Percentiles rank a stretch among this genome's conserved stretches.
Evolutionary conservation across 2,329 filamentous ascomycete genomes (phyloP).

Genomic region (Claviceps africana): DNA sequence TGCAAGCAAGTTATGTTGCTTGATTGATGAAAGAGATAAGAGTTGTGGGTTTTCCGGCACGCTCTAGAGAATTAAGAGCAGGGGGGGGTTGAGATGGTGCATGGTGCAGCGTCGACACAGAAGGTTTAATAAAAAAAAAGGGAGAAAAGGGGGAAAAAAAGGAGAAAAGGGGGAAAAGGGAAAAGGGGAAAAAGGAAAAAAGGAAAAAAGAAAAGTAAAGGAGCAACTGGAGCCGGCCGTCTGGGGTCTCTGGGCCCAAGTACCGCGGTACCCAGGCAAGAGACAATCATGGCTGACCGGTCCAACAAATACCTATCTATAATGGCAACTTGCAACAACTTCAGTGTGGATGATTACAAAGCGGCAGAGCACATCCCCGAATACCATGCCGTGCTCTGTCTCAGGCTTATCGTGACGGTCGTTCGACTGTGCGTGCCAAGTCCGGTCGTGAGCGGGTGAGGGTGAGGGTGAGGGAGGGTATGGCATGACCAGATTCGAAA

Average conservation of each 20-base stretch:
- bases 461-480: no score
- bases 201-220: no score
- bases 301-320: not conserved
- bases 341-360: not conserved
- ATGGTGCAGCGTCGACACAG: not conserved
- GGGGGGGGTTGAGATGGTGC: not conserved
- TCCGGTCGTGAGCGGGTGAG: not conserved
- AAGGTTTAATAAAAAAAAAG: no score
- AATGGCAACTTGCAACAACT: not conserved
- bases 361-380: not conserved
- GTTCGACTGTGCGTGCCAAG: not conserved
- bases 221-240: no score
- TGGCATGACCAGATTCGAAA: not conserved
- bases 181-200: no score
- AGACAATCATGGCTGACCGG: not conserved
- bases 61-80: not conserved
- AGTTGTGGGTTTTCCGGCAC: conserved; percentile 2
- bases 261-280: not conserved
- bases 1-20: not conserved
- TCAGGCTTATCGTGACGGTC: not conserved
- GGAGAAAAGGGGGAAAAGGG: no score
- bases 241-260: not conserved
- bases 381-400: not conserved
- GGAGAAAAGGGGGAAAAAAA: not conserved
- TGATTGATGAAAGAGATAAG: not conserved